phyloP scores from a whole-genome alignment of 768 basidiomycete species.

The Phylloporus arenicola region DNA sequence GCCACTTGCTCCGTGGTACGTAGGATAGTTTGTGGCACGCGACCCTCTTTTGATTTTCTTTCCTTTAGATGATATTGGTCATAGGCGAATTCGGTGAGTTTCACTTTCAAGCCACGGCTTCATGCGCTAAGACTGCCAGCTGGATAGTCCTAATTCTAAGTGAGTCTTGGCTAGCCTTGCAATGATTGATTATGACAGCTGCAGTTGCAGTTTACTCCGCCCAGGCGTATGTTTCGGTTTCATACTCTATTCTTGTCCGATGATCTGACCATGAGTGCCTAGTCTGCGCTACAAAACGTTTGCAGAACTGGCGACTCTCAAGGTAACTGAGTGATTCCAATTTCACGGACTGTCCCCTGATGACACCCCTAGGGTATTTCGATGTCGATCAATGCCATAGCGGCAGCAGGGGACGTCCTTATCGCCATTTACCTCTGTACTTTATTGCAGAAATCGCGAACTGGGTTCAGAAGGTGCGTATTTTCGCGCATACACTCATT shows the following conservation, averaged over 20 bases:
- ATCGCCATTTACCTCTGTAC: constrained; percentile 46
- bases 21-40: neutral
- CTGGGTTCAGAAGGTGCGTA: constrained; percentile 45
- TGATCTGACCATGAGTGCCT: constrained; percentile 6
- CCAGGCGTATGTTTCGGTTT: constrained; percentile 31
- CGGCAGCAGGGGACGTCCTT: constrained; percentile 46
- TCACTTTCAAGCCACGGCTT: too few species aligned
- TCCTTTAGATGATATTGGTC: constrained; percentile 29
- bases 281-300: constrained; percentile 44
- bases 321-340: constrained; percentile 27
- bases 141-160: constrained; percentile 31
- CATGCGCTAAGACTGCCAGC: constrained; percentile 7
- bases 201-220: constrained; percentile 30
- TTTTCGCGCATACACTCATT: neutral
- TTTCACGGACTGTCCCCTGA: neutral
- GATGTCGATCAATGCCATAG: constrained; percentile 52
- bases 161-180: constrained; percentile 15
- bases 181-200: constrained; percentile 4
- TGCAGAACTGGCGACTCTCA: constrained; percentile 40
- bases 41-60: neutral
- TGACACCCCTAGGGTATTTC: constrained; percentile 32
- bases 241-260: neutral
- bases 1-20: constrained; percentile 35
- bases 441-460: constrained; percentile 45
- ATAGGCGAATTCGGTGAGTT: constrained; percentile 38